phyloP scores from a whole-genome alignment of 441 rosid genomes.

The Macaranga tanarius region DNA sequence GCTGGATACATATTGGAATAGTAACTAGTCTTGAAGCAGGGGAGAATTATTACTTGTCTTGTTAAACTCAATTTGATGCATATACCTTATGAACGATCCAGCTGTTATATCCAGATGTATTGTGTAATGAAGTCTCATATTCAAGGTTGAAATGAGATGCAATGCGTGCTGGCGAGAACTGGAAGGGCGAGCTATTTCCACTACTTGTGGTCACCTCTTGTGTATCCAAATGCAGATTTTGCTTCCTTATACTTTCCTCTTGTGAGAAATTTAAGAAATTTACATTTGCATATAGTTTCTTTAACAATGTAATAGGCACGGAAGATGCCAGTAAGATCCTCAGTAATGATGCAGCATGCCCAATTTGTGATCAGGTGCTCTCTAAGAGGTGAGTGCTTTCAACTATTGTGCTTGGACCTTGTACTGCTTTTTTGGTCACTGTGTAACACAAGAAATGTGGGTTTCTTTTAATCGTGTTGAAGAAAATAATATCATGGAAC shows the following conservation, averaged over 20 bases:
- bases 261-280: neutral
- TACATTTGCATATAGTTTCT: conserved; percentile 20
- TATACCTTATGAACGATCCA: conserved; percentile 10
- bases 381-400: conserved; percentile 66
- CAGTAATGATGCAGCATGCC: conserved; percentile 84
- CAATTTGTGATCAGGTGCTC: conserved; percentile 91
- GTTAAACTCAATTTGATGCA: neutral
- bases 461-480: neutral
- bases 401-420: neutral
- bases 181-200: conserved; percentile 85
- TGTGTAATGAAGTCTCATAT: conserved; percentile 22
- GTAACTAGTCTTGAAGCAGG: too few species aligned
- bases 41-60: neutral
- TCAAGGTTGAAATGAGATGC: conserved; percentile 76
- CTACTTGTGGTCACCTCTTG: conserved; percentile 90
- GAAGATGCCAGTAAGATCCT: conserved; percentile 94
- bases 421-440: neutral
- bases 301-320: conserved; percentile 57
- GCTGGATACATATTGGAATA: too few species aligned
- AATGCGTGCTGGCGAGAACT: conserved; percentile 95
- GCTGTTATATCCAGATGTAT: conserved; percentile 18
- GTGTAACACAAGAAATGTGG: neutral
- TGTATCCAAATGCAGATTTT: conserved; percentile 51
- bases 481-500: neutral
- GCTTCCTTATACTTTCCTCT: neutral